Evolutionary conservation across 1,139 yeast species (phyloP), one percentile per base, ranked within the genome.

Genomic region (Blastobotrys ciferrii): DNA sequence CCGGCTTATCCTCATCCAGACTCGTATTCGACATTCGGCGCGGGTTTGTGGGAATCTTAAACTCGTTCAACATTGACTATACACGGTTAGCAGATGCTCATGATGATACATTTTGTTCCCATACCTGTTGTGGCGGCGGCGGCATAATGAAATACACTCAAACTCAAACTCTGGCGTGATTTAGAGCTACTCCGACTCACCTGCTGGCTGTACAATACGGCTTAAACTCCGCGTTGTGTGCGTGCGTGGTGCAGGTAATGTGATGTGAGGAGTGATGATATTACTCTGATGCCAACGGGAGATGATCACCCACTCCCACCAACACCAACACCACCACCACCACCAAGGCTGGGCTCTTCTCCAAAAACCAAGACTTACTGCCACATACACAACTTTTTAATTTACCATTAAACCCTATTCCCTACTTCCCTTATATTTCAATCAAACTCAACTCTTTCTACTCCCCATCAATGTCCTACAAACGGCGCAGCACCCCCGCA

Each of bases 31-130:
- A 47, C 32, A 23, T 37, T 19, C 48, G 47, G 30, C 47, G 42
- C 35, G 36, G 38, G 28, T 32, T 33, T 25, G 23, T 25, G 30
- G 42, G 38, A 11, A 45, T 31, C 32, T 45, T 46, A 15, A 46
- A 36, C 36, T 49, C 52, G 42, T 49, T 49, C 23, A 49, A 31
- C 47, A 49, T 45, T 12, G 47, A 46, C 52, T 49, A 41, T 31
- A 25, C 9, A 5, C 30, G 12, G 43, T 39, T 39, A 39, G 43
- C 35, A 13, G 31, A 13, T n/a, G 12, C 13, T 3, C 19, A 40
- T 18, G 19, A 18, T 2, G n/a, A 31, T 15, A 31, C 12, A 40
- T 11, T 3, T 28, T 14, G 5, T 7, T 9, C 14, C 28, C 40
- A 18, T 19, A 36, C 40, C 40, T 36, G 40, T 36, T 36, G 40